phyloP scores from a whole-genome alignment of 176 grass and related monocot genomes.

The Bothriochloa decipiens region DNA sequence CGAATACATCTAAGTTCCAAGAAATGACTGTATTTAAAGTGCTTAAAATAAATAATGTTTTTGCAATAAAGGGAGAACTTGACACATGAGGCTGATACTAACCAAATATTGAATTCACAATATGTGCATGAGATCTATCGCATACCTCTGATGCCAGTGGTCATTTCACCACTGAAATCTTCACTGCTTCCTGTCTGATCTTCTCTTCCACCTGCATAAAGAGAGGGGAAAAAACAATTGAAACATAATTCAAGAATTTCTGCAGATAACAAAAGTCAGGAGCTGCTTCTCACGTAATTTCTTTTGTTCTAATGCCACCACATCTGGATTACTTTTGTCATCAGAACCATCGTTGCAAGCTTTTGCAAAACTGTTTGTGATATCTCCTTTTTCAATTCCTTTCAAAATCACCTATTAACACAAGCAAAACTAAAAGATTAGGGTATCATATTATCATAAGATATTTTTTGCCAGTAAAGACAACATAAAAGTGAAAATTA shows the following conservation, averaged over 20 bases:
- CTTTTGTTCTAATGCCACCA: conserved; percentile 46
- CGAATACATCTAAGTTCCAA: conserved; percentile 12
- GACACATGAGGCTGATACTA: background rate
- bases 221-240: background rate
- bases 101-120: conserved; percentile 21
- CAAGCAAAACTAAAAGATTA: conserved; percentile 39
- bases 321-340: conserved; percentile 58
- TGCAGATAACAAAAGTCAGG: background rate
- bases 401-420: conserved; percentile 71
- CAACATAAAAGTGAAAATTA: conserved; percentile 48
- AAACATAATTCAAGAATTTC: conserved; percentile 3
- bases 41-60: background rate
- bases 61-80: background rate
- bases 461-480: conserved; percentile 24
- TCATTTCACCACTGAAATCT: conserved; percentile 56
- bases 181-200: conserved; percentile 62
- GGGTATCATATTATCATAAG: background rate
- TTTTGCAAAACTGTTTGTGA: conserved; percentile 64
- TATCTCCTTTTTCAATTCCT: conserved; percentile 92
- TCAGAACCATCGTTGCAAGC: conserved; percentile 69
- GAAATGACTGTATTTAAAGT: background rate
- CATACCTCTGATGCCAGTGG: conserved; percentile 39
- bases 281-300: conserved; percentile 57
- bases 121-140: conserved; percentile 5
- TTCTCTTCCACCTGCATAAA: conserved; percentile 50